Percentiles rank a stretch among this genome's conserved stretches.
Conservation (phyloP, 1,284 basidiomycete species). For the Cutaneotrichosporon spelunceum region DNA sequence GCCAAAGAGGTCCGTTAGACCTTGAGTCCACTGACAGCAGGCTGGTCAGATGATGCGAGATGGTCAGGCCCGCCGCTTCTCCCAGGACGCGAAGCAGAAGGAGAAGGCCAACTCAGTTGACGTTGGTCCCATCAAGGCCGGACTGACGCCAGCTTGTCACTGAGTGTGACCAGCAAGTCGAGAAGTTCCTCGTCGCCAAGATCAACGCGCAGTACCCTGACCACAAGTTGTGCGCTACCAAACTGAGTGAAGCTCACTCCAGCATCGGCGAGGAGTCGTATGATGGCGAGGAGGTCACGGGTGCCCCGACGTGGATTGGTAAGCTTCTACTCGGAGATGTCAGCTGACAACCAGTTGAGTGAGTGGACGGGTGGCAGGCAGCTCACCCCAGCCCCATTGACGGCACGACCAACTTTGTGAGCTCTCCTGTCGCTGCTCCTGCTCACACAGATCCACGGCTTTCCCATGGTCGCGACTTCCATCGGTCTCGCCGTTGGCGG, state of each 20-base stretch:
- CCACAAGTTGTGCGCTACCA: conserved; percentile 70
- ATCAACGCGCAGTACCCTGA: conserved; percentile 67
- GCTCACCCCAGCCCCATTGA: conserved; percentile 43
- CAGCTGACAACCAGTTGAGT: conserved; percentile 39
- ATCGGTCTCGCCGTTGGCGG: conserved; percentile 82
- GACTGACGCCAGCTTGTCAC: conserved; percentile 66
- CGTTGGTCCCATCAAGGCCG: conserved; percentile 32
- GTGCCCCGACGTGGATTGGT: conserved; percentile 81
- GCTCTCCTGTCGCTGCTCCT: conserved; percentile 36
- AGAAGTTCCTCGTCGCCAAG: conserved; percentile 73
- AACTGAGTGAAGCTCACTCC: conserved; percentile 13
- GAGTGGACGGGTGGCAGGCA: conserved; percentile 5
- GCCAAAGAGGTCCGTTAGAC: conserved; percentile 54
- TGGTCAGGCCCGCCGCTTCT: conserved; percentile 52
- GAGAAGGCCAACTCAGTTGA: conserved; percentile 91
- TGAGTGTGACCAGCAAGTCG: conserved; percentile 89
- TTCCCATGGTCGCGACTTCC: conserved; percentile 85
- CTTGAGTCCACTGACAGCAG: conserved; percentile 20
- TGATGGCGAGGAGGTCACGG: conserved; percentile 69
- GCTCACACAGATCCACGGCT: conserved; percentile 52
- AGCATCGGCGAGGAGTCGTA: conserved; percentile 91
- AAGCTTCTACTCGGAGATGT: conserved; percentile 14
- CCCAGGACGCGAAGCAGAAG: conserved; percentile 58
- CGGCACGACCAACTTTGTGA: conserved; percentile 86
- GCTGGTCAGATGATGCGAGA: conserved; percentile 54